These are phyloP conservation scores for Xylaria hypoxylon DNA, from an alignment of 2,329 filamentous ascomycete species.

Conservation along the genomic window DNA sequence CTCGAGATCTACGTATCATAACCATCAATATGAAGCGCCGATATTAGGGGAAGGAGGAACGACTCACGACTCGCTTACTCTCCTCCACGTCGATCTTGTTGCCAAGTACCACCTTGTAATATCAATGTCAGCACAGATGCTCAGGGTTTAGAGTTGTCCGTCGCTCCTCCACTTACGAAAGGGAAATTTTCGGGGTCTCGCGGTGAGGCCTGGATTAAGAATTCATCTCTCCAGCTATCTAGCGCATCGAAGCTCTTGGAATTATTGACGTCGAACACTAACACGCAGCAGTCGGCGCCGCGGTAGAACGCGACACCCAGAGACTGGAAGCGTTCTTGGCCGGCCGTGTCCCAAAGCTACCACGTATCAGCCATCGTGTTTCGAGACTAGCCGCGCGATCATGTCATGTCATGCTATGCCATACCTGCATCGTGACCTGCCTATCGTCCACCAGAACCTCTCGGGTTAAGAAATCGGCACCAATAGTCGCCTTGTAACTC, in stretches of 20 bases:
- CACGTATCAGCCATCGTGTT: slow-evolving; percentile 39
- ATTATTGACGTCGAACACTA: slow-evolving; percentile 99
- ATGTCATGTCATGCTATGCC: slow-evolving; percentile 30
- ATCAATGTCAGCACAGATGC: slow-evolving; percentile 14
- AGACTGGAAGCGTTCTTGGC: slow-evolving; percentile 97
- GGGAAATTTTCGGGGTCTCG: slow-evolving; percentile 97
- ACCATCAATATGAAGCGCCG: slow-evolving; percentile 41
- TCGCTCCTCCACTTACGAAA: slow-evolving; percentile 74
- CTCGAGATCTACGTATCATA: slow-evolving; percentile 76
- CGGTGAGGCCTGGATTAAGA: slow-evolving; percentile 95
- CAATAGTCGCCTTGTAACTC: slow-evolving; percentile 99
- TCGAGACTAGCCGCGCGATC: slow-evolving; percentile 19
- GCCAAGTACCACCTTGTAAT: slow-evolving; percentile 82
- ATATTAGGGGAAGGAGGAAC: background rate
- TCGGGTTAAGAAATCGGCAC: slow-evolving; percentile 97
- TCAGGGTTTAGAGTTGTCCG: background rate
- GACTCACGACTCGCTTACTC: slow-evolving; percentile 86
- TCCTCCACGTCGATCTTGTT: slow-evolving; percentile 99
- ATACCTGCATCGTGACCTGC: slow-evolving; percentile 97
- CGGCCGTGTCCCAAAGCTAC: slow-evolving; percentile 97
- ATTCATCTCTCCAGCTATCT: slow-evolving; percentile 98
- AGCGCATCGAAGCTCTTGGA: slow-evolving; percentile 98
- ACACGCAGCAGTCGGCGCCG: slow-evolving; percentile 95
- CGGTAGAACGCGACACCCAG: slow-evolving; percentile 97
- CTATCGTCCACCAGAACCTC: slow-evolving; percentile 97